Conservation (phyloP, 441 rosid genomes). For the Daphne laureola region DNA sequence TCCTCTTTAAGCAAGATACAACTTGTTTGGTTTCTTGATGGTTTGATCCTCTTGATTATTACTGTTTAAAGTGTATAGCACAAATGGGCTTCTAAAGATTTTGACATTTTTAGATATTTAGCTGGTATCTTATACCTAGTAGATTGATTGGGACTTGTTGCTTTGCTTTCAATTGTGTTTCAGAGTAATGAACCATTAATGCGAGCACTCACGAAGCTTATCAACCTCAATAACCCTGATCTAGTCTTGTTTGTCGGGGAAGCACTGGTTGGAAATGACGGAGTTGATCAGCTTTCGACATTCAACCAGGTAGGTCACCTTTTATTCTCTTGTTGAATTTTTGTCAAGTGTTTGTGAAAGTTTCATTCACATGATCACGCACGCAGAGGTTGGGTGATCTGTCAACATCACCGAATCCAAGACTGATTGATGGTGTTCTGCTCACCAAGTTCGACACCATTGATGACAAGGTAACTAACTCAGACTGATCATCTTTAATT, state of each 20-base stretch:
- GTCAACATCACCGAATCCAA: conserved; percentile 60
- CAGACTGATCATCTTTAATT: too few relatives aligned
- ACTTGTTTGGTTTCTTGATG: background rate
- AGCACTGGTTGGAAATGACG: conserved; percentile 97
- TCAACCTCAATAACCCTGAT: conserved; percentile 77
- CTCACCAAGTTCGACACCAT: conserved; percentile 95
- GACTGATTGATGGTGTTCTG: conserved; percentile 87
- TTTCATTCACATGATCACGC: too few relatives aligned
- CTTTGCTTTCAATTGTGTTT: conserved; percentile 1
- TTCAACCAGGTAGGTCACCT: conserved; percentile 64
- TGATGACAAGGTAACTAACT: conserved; percentile 94
- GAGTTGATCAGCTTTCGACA: conserved; percentile 89
- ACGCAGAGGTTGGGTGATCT: conserved; percentile 86
- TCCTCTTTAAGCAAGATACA: background rate
- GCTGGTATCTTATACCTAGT: background rate
- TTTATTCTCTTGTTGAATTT: background rate
- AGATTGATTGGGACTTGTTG: background rate
- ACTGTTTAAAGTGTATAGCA: background rate
- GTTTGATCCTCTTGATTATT: background rate
- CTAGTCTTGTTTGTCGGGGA: conserved; percentile 96
- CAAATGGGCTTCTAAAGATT: background rate
- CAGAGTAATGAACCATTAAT: conserved; percentile 95
- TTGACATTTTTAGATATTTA: background rate
- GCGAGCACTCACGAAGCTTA: conserved; percentile 95
- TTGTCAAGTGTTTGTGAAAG: conserved; percentile 7